Base-by-base conservation (phyloP, 1,284 basidiomycete genomes). In the Trichosporon inkin region DNA sequence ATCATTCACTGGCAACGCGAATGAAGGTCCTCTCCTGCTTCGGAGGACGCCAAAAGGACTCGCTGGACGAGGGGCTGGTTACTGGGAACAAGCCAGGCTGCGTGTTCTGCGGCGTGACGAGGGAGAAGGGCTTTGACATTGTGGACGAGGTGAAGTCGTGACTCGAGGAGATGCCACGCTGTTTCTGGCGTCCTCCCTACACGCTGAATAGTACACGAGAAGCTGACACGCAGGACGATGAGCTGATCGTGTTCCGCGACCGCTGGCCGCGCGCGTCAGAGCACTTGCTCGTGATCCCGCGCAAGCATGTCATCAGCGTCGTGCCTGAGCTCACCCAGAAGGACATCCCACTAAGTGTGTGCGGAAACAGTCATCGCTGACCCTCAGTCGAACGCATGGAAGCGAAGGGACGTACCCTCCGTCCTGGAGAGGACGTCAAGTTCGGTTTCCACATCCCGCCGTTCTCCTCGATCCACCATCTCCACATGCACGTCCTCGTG, bases 361-460 rank as follows among this genome's bases (percentile, higher is more conserved):
- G 36, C 52, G n/a, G 53, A 57, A 2, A 56, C 35, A 35, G 28
- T 8, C 28, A 32, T 32, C 16, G n/a, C 55, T 56, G 19, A 61
- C 60, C 10, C 24, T 2, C 68, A 87, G 87, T 89, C 10, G 76
- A 75, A 61, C 76, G 79, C 14, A 88, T 91, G 88, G 79, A 82
- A 65, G 69, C 69, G 6, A 82, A 89, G 36, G 89, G 86, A 3
- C 72, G 83, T 49, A 44, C 72, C 84, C 57, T 78, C 66, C 62
- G 55, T 6, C 54, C 54, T 5, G 72, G 17, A 58, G 47, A 65
- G 54, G 32, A 36, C 52, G 60, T n/a, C 55, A 88, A 86, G 62
- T 80, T 89, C 73, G 88, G 89, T 1, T 90, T 89, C 67, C 88
- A 91, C 72, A 88, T 91, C 63, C 88, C 89, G 0, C 90, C 90